phyloP scores from a whole-genome alignment of 345 rosid species.

The Carallia pectinifolia region DNA sequence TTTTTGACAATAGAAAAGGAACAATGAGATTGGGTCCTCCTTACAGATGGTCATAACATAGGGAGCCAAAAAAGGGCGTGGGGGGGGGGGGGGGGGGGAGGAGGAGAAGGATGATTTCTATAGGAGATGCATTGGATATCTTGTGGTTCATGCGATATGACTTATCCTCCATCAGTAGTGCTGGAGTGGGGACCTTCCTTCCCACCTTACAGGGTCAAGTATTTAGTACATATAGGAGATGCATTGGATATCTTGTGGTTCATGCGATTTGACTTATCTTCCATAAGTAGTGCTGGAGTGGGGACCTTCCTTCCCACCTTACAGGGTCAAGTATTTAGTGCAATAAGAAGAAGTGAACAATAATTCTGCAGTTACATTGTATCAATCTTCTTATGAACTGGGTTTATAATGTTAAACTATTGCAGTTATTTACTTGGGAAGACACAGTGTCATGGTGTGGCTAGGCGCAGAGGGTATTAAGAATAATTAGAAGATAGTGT shows the following conservation, averaged over 20 bases:
- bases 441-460: background rate
- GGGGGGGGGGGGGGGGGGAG: too few species aligned
- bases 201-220: too few species aligned
- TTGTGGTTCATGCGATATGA: too few species aligned
- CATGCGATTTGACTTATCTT: background rate
- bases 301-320: slow-evolving; percentile 11
- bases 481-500: slow-evolving; percentile 1
- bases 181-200: too few species aligned
- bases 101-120: background rate
- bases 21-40: background rate
- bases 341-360: background rate
- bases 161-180: too few species aligned
- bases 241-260: background rate
- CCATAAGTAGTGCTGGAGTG: too few species aligned
- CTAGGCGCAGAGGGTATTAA: background rate
- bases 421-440: background rate
- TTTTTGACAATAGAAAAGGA: slow-evolving; percentile 1
- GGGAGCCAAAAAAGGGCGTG: too few species aligned
- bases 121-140: slow-evolving; percentile 11
- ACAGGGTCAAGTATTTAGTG: background rate
- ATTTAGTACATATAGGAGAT: too few species aligned
- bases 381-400: background rate
- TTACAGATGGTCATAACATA: background rate
- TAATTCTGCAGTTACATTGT: background rate
- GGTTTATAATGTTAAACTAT: background rate